A percentile compares a stretch with the other conserved stretches of the same genome.
phyloP scores from a whole-genome alignment of 176 grass and related monocot genomes.

The Pontederia crassipes region DNA sequence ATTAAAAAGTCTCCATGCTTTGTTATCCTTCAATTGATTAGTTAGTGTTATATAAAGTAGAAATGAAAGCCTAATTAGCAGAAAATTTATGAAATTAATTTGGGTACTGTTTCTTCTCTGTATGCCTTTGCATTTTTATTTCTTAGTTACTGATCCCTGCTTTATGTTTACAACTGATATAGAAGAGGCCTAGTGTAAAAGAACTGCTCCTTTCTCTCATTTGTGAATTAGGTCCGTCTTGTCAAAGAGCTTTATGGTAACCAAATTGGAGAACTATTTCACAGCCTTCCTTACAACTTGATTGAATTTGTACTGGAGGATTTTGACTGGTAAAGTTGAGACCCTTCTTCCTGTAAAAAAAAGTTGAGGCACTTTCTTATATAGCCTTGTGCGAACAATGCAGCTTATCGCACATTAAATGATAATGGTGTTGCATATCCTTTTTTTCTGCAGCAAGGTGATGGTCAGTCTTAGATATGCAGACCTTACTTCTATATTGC shows the following conservation, averaged over 20 bases:
- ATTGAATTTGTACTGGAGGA: slow-evolving; percentile 91
- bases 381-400: too few relatives aligned
- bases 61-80: too few relatives aligned
- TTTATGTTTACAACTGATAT: neutral
- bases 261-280: slow-evolving; percentile 77
- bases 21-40: too few relatives aligned
- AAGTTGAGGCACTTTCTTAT: too few relatives aligned
- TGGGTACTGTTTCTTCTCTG: too few relatives aligned
- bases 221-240: slow-evolving; percentile 65
- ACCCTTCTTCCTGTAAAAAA: neutral
- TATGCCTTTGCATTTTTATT: neutral
- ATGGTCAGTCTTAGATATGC: slow-evolving; percentile 77
- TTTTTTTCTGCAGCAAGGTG: slow-evolving; percentile 59
- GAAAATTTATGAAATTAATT: too few relatives aligned
- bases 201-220: neutral
- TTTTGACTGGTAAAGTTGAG: slow-evolving; percentile 60
- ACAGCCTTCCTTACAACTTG: slow-evolving; percentile 72
- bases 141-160: neutral
- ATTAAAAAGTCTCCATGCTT: too few relatives aligned
- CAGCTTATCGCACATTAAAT: too few relatives aligned
- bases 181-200: too few relatives aligned
- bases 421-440: neutral
- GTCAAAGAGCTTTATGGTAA: slow-evolving; percentile 90
- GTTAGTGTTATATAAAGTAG: too few relatives aligned
- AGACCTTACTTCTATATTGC: slow-evolving; percentile 54